Conservation (phyloP, 1,139 yeast genomes). For the Nakaseomyces bracarensis region DNA sequence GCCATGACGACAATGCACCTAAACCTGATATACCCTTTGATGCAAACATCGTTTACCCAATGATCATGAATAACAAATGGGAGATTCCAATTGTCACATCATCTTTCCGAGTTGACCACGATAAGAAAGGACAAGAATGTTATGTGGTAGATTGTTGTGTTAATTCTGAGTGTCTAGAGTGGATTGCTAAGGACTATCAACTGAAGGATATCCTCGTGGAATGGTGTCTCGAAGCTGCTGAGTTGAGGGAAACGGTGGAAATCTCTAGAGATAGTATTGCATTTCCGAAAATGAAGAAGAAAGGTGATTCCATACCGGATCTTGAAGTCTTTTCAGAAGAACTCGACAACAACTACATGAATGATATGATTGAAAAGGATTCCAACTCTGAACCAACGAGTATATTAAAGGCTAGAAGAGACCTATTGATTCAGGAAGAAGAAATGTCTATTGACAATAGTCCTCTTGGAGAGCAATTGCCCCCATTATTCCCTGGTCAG, state of each 20-base stretch:
- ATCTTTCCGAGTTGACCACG: conserved; percentile 43
- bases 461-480: conserved; percentile 11
- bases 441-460: conserved; percentile 8
- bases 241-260: conserved; percentile 41
- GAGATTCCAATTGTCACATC: conserved; percentile 75
- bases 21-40: conserved; percentile 44
- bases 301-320: conserved; percentile 39
- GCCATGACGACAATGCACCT: conserved; percentile 60
- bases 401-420: conserved; percentile 15
- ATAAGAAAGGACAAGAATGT: conserved; percentile 61
- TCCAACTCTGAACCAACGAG: conserved; percentile 14
- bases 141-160: conserved; percentile 72
- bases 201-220: conserved; percentile 34
- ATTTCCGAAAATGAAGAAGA: conserved; percentile 53
- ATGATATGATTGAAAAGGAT: conserved; percentile 14
- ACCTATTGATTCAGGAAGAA: conserved; percentile 11
- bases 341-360: conserved; percentile 14
- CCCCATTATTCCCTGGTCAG: conserved; percentile 18
- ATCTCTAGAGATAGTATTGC: conserved; percentile 36
- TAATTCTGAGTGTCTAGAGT: conserved; percentile 49
- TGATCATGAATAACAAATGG: conserved; percentile 69
- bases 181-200: conserved; percentile 47
- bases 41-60: conserved; percentile 51
- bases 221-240: conserved; percentile 58
- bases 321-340: conserved; percentile 20